Evolutionary conservation across 768 basidiomycete species (phyloP).

Genomic region (Trametopsis cervina): DNA sequence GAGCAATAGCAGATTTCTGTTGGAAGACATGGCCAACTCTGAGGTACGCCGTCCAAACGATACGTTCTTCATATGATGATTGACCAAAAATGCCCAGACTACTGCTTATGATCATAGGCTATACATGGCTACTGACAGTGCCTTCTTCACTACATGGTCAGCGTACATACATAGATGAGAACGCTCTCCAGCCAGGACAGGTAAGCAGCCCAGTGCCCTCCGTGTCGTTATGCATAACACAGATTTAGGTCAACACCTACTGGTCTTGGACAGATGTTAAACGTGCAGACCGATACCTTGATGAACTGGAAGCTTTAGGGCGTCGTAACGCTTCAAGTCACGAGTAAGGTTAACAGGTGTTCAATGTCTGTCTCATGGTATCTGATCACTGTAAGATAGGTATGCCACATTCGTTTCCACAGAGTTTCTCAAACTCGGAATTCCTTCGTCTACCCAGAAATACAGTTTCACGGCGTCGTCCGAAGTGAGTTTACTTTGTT

Average conservation of each 20-base stretch:
- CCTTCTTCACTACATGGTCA: slow-evolving; percentile 61
- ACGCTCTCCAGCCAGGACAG: slow-evolving; percentile 90
- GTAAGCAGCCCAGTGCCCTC: slow-evolving; percentile 32
- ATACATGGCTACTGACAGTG: slow-evolving; percentile 78
- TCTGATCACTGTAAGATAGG: slow-evolving; percentile 32
- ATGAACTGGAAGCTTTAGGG: slow-evolving; percentile 54
- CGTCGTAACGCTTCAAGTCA: slow-evolving; percentile 58
- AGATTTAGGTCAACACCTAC: slow-evolving; percentile 73
- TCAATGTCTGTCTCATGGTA: not conserved
- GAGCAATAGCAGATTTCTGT: slow-evolving; percentile 3
- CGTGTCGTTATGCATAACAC: slow-evolving; percentile 5
- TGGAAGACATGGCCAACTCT: slow-evolving; percentile 8
- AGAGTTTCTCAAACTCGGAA: slow-evolving; percentile 71
- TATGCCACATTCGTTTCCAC: slow-evolving; percentile 52
- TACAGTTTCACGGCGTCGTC: slow-evolving; percentile 52
- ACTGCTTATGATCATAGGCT: slow-evolving; percentile 54
- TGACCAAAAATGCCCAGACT: slow-evolving; percentile 32
- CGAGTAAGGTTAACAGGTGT: slow-evolving; percentile 46
- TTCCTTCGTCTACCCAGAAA: slow-evolving; percentile 59
- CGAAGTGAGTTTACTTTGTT: slow-evolving; percentile 36
- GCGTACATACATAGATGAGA: slow-evolving; percentile 86
- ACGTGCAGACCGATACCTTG: slow-evolving; percentile 75
- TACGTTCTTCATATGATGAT: not conserved
- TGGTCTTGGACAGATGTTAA: slow-evolving; percentile 93
- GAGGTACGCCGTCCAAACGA: not conserved